Base-by-base conservation (phyloP, 2,329 filamentous ascomycete genomes). In the Colletotrichum tabaci region DNA sequence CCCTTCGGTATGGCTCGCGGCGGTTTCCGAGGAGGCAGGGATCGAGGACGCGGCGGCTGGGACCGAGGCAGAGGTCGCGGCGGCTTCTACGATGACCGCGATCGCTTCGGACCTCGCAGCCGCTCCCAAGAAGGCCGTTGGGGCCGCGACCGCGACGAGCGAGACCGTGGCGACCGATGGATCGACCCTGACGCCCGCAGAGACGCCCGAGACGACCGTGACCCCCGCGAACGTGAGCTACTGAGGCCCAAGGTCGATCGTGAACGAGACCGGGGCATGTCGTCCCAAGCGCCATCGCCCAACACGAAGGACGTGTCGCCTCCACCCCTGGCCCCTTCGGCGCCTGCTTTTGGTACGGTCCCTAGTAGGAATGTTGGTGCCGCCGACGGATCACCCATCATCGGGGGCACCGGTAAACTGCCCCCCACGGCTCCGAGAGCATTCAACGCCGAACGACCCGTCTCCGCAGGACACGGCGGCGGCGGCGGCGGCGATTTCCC, bases 81-180 rank as follows among this genome's bases (percentile, higher is more conserved):
- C 23, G 84, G 85, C 1, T 87, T 86, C 58, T 90, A 89, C 74
- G 89, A 91, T 68, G 86, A 74, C 26, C 72, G 77, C 50, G 83
- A 93, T 71, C 87, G 89, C 15, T 92, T 93, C 75, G 82, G 86
- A 66, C 88, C 87, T 21, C 85, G 92, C 76, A 91, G 90, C 76
- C 87, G 91, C 73, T 92, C 91, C 74, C 89, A 91, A 76, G 90
- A 91, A 77, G 89, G 90, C 67, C 88, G 88, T 44, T 89, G 87
- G 86, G 83, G 79, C 23, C 85, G 88, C 57, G 88, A 90, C 8
- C 83, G 87, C 61, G 87, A 90, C 72, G 87, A 89, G 13, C 87
- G 88, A 49, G 87, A 89, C 40, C 78, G 81, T 40, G 79, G 80
- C 52, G 85, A 86, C 65, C 77, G 84, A 69, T 84, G 83, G 61